Conservation (phyloP, 495 filamentous ascomycete genomes). For the Daldinia bambusicola region DNA sequence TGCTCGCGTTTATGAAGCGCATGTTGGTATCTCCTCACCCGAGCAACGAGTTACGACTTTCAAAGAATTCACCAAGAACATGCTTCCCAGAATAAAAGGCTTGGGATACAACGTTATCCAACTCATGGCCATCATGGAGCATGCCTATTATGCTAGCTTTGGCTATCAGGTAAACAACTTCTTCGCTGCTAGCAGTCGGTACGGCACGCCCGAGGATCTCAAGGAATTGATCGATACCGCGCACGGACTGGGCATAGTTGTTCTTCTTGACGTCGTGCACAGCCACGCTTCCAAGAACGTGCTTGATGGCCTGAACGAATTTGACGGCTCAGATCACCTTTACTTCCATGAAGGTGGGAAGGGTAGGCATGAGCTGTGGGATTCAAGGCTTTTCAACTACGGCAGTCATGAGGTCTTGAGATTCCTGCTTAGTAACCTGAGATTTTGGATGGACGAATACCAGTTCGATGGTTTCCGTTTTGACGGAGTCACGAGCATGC, state of each 20-base stretch:
- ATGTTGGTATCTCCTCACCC: conserved; percentile 95
- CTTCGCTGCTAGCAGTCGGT: conserved; percentile 96
- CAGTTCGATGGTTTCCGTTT: conserved; percentile 96
- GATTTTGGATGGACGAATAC: conserved; percentile 99
- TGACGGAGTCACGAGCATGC: conserved; percentile 98
- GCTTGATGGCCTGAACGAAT: conserved; percentile 90
- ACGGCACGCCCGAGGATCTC: conserved; percentile 91
- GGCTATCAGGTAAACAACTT: conserved; percentile 99
- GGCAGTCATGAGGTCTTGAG: conserved; percentile 92
- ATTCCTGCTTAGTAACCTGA: conserved; percentile 92
- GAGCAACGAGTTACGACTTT: conserved; percentile 90
- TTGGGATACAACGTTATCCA: conserved; percentile 98
- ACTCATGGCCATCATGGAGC: conserved; percentile 99
- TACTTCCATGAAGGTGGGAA: conserved; percentile 92
- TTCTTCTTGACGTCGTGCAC: conserved; percentile 95
- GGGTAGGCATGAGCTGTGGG: conserved; percentile 92
- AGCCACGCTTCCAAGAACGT: conserved; percentile 98
- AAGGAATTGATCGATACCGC: conserved; percentile 97
- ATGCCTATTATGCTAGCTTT: conserved; percentile 99
- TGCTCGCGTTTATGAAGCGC: conserved; percentile 93
- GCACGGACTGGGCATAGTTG: conserved; percentile 88
- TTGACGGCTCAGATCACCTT: conserved; percentile 91
- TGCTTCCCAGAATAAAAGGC: conserved; percentile 88
- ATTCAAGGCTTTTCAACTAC: conserved; percentile 97
- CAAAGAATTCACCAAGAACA: conserved; percentile 94